Conservation (phyloP, 2,329 filamentous ascomycete species). For the Fonsecaea pedrosoi region DNA sequence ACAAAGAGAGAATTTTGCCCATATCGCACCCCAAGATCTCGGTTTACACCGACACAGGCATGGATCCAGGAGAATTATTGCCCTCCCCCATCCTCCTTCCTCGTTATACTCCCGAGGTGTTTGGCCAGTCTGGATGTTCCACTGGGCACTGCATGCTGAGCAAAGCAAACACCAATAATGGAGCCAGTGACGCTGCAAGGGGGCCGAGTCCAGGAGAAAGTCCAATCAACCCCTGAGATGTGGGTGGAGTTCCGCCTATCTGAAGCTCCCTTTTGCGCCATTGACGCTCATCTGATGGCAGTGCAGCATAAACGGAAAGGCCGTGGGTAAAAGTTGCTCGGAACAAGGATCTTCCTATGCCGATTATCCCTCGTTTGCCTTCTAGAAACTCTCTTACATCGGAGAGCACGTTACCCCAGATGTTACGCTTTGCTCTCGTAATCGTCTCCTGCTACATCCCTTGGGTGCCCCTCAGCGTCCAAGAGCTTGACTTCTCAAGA, state of each 20-base stretch:
- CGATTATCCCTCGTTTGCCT: conserved; percentile 13
- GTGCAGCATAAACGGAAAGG: neutral
- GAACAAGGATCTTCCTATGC: conserved; percentile 31
- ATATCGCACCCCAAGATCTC: neutral
- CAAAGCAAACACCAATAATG: conserved; percentile 17
- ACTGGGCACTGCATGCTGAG: conserved; percentile 14
- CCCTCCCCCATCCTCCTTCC: neutral
- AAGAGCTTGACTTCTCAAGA: neutral
- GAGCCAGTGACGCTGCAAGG: neutral
- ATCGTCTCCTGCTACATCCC: neutral
- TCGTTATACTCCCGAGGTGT: conserved; percentile 8
- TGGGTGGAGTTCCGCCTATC: conserved; percentile 14
- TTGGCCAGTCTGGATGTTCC: conserved; percentile 17
- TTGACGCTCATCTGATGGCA: conserved; percentile 9
- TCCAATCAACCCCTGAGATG: conserved; percentile 27
- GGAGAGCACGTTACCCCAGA: conserved; percentile 9
- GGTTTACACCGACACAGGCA: neutral
- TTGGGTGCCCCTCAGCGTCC: neutral
- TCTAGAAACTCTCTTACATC: conserved; percentile 6
- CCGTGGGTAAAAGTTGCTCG: conserved; percentile 14
- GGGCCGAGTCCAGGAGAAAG: neutral
- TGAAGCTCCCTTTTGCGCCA: conserved; percentile 19
- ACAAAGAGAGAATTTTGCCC: neutral
- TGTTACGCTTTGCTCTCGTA: conserved; percentile 1
- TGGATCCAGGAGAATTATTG: neutral